Base-by-base conservation (phyloP, 2,329 filamentous ascomycete genomes). In the Penicillium sp. region DNA sequence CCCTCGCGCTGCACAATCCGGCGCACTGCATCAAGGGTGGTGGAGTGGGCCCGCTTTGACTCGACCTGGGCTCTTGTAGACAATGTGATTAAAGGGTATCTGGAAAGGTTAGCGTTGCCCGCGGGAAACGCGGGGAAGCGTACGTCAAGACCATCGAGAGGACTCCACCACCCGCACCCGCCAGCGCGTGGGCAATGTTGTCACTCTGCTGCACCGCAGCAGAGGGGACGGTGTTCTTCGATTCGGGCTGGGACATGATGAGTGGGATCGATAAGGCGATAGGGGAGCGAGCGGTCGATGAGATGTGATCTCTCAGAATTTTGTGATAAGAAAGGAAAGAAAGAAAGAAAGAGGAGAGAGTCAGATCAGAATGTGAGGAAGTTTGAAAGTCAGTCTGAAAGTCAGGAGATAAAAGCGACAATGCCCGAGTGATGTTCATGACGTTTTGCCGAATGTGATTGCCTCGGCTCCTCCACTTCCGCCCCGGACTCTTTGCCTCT, bases 41-140 rank as follows among this genome's bases (percentile, higher is more conserved):
- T 88, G 27, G 90, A 90, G 64, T 95, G 87, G 51, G 92, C 91
- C 67, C 92, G 91, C 76, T 90, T 94, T 55, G 94, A 97, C 77
- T 99, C 94, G 73, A 99, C 93, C 76, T 99, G 94, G 41, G 94
- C 94, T 72, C 94, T 89, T 32, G 94, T 99, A 21, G 94, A 99
- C 60, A 99, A 88, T 32, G 94, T 97, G 71, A 99, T 96, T 66
- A 99, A 86, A 40, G 94, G 94, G 75, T 97, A 97, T 63, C 90
- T 94, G 69, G 47, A 18, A 49, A 48, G 59, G 42, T 51, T 56
- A 61, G 53, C 50, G 39, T 34, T 47, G 48, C 40, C 29, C 45
- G 48, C 39, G 45, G 53, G 53, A 39, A 31, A 34, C 11, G 41
- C 45, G 47, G 50, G 45, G 53, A 45, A 45, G 29, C 81, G 59